These are phyloP conservation scores for Agaricus subrufescens DNA, from an alignment of 768 basidiomycete genomes.

Conservation along the genomic window DNA sequence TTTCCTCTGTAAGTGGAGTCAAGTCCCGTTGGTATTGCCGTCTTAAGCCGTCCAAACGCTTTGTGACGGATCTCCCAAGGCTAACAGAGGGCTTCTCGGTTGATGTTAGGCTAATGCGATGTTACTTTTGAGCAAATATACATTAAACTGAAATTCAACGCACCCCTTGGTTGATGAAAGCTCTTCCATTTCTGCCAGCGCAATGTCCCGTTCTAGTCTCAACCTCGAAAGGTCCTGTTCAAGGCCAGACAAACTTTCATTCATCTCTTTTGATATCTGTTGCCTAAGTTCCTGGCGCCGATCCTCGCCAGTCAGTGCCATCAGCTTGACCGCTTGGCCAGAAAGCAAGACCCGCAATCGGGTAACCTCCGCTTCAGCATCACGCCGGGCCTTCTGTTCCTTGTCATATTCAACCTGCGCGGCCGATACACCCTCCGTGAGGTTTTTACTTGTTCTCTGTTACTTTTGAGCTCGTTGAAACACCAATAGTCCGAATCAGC, in stretches of 20 bases:
- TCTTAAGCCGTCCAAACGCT: constrained; percentile 83
- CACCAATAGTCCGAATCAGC: background rate
- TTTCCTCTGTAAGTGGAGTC: constrained; percentile 75
- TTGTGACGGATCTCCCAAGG: constrained; percentile 69
- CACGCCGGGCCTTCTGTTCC: constrained; percentile 82
- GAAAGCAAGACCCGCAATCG: constrained; percentile 80
- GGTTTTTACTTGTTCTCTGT: constrained; percentile 88
- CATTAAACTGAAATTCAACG: constrained; percentile 16
- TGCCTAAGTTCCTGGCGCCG: constrained; percentile 75
- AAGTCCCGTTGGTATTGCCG: constrained; percentile 85
- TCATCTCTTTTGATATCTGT: constrained; percentile 74
- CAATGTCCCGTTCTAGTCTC: constrained; percentile 86
- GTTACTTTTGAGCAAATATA: background rate
- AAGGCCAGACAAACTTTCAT: constrained; percentile 67
- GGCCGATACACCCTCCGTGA: constrained; percentile 87
- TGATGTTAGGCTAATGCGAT: constrained; percentile 19
- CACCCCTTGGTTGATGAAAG: constrained; percentile 73
- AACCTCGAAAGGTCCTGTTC: constrained; percentile 86
- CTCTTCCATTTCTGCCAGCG: constrained; percentile 92
- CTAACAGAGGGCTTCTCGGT: constrained; percentile 37
- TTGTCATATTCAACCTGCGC: constrained; percentile 94
- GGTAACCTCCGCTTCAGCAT: constrained; percentile 90
- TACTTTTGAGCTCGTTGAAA: background rate
- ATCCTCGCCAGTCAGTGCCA: constrained; percentile 78
- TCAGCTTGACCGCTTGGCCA: constrained; percentile 84